These are phyloP conservation scores for Clonostachys chloroleuca DNA, from an alignment of 2,329 filamentous ascomycete species.

Conservation along the genomic window DNA sequence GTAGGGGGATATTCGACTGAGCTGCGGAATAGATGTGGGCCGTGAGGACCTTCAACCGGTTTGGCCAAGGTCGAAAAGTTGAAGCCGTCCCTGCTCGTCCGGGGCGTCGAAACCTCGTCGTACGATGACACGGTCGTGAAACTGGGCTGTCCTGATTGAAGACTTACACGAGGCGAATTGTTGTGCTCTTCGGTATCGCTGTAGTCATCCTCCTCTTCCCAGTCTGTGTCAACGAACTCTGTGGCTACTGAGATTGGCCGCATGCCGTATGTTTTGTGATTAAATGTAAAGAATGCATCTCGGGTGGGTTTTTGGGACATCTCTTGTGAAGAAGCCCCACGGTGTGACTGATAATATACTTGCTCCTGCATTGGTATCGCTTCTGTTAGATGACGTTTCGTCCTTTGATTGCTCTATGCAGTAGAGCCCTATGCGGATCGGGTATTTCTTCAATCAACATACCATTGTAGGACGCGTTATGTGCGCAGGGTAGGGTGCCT, in stretches of 20 bases:
- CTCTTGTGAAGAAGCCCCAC: slow-evolving; percentile 35
- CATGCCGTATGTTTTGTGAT: slow-evolving; percentile 37
- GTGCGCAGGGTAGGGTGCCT: too few species aligned
- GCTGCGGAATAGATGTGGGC: slow-evolving; percentile 80
- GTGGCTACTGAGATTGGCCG: slow-evolving; percentile 69
- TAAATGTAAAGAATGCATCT: slow-evolving; percentile 59
- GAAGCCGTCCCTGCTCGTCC: slow-evolving; percentile 58
- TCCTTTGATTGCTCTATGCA: too few species aligned
- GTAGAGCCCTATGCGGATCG: too few species aligned
- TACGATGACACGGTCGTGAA: slow-evolving; percentile 84
- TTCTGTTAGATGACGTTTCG: background rate
- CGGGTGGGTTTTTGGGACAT: slow-evolving; percentile 48
- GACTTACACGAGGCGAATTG: slow-evolving; percentile 56
- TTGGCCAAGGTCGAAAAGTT: slow-evolving; percentile 49
- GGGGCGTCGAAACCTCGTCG: slow-evolving; percentile 77
- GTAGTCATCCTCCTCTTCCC: slow-evolving; percentile 62
- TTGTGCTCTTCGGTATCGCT: slow-evolving; percentile 56
- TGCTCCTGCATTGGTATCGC: slow-evolving; percentile 22
- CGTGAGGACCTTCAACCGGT: slow-evolving; percentile 73
- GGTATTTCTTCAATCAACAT: too few species aligned
- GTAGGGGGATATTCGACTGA: slow-evolving; percentile 35
- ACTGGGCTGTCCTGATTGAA: slow-evolving; percentile 68
- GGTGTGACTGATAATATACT: slow-evolving; percentile 25
- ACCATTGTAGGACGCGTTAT: too few species aligned
- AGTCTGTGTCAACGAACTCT: slow-evolving; percentile 75